Base-by-base conservation (phyloP, 2,329 filamentous ascomycete species). In the Neofusicoccum kwambonambiense region DNA sequence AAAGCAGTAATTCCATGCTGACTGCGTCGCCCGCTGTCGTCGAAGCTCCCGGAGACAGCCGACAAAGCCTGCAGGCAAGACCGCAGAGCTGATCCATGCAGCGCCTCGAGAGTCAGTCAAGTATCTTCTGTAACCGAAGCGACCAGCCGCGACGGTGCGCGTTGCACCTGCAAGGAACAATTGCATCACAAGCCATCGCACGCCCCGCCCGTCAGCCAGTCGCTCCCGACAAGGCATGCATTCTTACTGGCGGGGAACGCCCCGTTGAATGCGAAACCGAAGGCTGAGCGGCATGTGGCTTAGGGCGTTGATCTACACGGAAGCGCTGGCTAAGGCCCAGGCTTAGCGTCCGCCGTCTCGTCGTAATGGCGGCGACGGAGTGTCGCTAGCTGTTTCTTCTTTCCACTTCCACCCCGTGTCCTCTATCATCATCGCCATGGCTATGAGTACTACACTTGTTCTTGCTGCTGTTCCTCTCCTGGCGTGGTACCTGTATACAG, bases 391-490 rank as follows among this genome's bases (percentile, higher is more conserved):
- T 22, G 27, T 9, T 11, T 13, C 15, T 19, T 60, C 41, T 47
- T 58, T 31, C 39, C 22, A 35, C 39, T 35, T 58, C 54, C 17
- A 35, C 54, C 4, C n/a, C 35, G 12, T 15, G 11, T 27, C 31
- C 12, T 5, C 34, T 19, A 5, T 9, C 31, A 15, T 15, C 31
- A 39, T 9, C 56, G 19, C 11, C 11, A 60, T 60, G 56, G 4
- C 44, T 27, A n/a, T 22, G 22, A 60, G 17, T 37, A 37, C 11
- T 31, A 47, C 31, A 1, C 11, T 47, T 13, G 4, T 60, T 7
- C 44, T 75, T 39, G 70, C 70, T 9, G 31, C 72, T 5, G 3
- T 72, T 9, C 69, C 71, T 2, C 62, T 69, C 12, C 15, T 74
- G 1, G 39, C 62, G 3, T 73, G 67, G 66, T 64, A 66, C 41